Conservation (phyloP, 257 asterid genomes). For the Orobanche coerulescens region DNA sequence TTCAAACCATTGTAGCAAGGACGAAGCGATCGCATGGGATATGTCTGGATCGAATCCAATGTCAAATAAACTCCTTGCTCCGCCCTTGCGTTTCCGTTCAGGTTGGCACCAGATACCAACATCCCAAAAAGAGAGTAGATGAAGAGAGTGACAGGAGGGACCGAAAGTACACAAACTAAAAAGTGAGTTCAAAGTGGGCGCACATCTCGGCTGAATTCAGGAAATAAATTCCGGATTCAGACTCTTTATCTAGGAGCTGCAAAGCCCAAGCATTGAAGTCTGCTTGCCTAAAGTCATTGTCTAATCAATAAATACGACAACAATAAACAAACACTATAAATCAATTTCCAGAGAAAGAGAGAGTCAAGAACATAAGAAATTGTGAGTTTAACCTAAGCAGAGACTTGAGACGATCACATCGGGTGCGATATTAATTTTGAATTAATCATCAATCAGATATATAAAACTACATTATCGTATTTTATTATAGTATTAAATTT, state of each 20-base stretch:
- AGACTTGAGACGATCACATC: constrained; percentile 61
- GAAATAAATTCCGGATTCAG: constrained; percentile 67
- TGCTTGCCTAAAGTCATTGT: constrained; percentile 85
- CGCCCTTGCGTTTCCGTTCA: constrained; percentile 71
- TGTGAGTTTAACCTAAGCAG: constrained; percentile 46
- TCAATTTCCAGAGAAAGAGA: not conserved
- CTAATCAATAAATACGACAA: constrained; percentile 22
- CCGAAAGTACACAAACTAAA: not conserved
- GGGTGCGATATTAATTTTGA: constrained; percentile 60
- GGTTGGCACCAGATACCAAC: constrained; percentile 92
- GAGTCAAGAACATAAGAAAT: not conserved
- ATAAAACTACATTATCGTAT: too few species aligned
- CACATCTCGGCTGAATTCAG: constrained; percentile 90
- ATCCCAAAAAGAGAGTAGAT: not conserved
- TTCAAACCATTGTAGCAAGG: constrained; percentile 69
- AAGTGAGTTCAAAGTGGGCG: not conserved
- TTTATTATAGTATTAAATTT: too few species aligned
- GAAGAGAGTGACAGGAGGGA: not conserved
- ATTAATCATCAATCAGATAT: too few species aligned
- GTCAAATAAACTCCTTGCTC: constrained; percentile 76
- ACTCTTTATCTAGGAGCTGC: constrained; percentile 72
- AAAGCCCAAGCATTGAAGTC: constrained; percentile 52
- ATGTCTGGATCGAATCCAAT: constrained; percentile 40
- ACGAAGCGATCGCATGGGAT: constrained; percentile 58
- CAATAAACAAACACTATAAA: constrained; percentile 6